Base-by-base conservation (phyloP, 2,329 filamentous ascomycete genomes). In the Cordyceps fumosorosea region DNA sequence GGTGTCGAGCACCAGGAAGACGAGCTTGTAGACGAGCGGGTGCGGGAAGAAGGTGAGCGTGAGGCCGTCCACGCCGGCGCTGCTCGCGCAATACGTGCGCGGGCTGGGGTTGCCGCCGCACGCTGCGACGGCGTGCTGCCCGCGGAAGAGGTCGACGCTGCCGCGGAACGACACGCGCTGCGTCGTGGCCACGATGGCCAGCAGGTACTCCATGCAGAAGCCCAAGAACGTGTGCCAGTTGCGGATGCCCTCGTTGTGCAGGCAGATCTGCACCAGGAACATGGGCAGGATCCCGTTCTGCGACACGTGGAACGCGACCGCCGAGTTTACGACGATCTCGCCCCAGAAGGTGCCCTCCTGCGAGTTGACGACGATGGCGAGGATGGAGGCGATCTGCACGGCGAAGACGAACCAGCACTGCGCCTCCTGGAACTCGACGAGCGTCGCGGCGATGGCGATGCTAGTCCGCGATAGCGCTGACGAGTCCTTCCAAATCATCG, bases 201-300 rank as follows among this genome's bases (percentile, higher is more conserved):
- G 69, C 5, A 76, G 53, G 54, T 76, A 76, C 58, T 76, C 74
- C 59, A 72, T 70, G 20, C 72, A 69, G 67, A 76, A 76, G n/a
- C 74, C 74, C 8, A 76, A 58, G 56, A 76, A 76, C 1, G 74
- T 76, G 47, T 76, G 74, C 74, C 74, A 76, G 60, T 75, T 76
- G 34, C 73, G 72, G 44, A 76, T 76, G 16, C 74, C 74, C 52
- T 76, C 74, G 52, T 75, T 71, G 61, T 76, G 74, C 40, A 76
- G 67, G 61, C 73, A 75, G 5, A 76, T 65, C 65, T 76, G 74
- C 5, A 75, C 66, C 0, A 76, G 68, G 32, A 76, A 73, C 70
- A 76, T 76, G 56, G 74, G 72, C 26, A 76, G 62, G 5, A 76
- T 67, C 3, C 74, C 74, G 56, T 75, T 76, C 45, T 73, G 72